Evolutionary conservation across 345 rosid genomes (phyloP).

Genomic region (Excoecaria agallocha): DNA sequence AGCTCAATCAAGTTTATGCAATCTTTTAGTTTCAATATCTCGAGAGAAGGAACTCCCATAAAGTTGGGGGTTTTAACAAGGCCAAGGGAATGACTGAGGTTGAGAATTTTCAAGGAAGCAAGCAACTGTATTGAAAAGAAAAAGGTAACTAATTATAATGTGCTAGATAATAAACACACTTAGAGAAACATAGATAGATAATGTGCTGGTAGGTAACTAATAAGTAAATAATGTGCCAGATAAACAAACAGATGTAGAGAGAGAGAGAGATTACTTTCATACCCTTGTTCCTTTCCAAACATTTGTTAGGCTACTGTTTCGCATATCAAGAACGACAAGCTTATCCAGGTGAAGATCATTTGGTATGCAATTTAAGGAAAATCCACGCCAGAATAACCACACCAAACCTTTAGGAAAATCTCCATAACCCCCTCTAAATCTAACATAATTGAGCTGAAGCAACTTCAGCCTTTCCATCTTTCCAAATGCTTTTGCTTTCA

Average conservation of each 20-base stretch:
- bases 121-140: constrained; percentile 12
- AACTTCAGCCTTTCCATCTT: constrained; percentile 7
- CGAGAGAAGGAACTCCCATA: constrained; percentile 16
- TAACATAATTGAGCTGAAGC: constrained; percentile 3
- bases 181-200: too few species aligned
- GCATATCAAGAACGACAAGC: constrained; percentile 14
- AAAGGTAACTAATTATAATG: not conserved
- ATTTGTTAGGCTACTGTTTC: constrained; percentile 12
- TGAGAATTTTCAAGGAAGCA: constrained; percentile 16
- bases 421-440: constrained; percentile 1
- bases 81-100: constrained; percentile 22
- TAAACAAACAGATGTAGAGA: not conserved
- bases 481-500: constrained; percentile 7
- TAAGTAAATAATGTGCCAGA: too few species aligned
- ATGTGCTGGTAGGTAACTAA: too few species aligned
- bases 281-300: constrained; percentile 18
- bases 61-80: constrained; percentile 14
- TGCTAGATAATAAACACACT: not conserved
- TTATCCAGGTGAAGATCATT: constrained; percentile 5
- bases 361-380: constrained; percentile 1
- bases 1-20: constrained; percentile 22
- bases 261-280: not conserved
- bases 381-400: constrained; percentile 14
- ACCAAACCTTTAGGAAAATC: constrained; percentile 16
- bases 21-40: constrained; percentile 15